Evolutionary conservation across 805 yeast genomes (phyloP), one percentile per base, ranked within the genome.

Genomic region (Candida caryicola): DNA sequence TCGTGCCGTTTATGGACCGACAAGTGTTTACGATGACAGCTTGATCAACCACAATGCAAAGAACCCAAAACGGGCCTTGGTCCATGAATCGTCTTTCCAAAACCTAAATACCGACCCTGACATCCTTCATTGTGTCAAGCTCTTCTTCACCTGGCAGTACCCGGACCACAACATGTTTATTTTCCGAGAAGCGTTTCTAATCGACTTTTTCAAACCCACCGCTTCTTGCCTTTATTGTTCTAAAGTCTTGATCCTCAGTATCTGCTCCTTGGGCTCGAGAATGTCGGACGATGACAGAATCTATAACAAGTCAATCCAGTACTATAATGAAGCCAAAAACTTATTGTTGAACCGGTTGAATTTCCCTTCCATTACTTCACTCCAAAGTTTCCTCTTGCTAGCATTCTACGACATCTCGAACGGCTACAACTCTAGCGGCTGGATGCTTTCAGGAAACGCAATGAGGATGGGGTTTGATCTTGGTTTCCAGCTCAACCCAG

Each of bases 391-490:
- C 39, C 58, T 79, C n/a, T 60, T 80, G 16, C 55, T 80, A 12
- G 81, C 84, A 4, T 71, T 78, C 40, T 79, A 79, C 52, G 85
- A 79, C 50, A 70, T 80, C 27, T 79, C 82, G 39, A 73, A 71
- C 46, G 84, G 84, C 2, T 58, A 71, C 36, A 77, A 75, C 47
- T 72, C 79, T 17, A 65, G 74, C 33, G 81, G 82, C 4, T 80
- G 85, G 85, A 73, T 78, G 70, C 65, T 79, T 25, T 66, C 76
- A 3, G 86, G 85, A 3, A 66, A 72, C 36, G 85, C 82, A 6
- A 70, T 79, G 47, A 59, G 85, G 36, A 79, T 80, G 66, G 86
- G 86, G 1, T 76, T 71, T 46, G 82, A 79, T 52, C 60, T 80
- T 48, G 85, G 85, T 1, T 79, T 79, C 50, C 83, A 80, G 49